Evolutionary conservation across 2,329 filamentous ascomycete genomes (phyloP), one percentile per base, ranked within the genome.

Genomic region (Fusarium sp.): DNA sequence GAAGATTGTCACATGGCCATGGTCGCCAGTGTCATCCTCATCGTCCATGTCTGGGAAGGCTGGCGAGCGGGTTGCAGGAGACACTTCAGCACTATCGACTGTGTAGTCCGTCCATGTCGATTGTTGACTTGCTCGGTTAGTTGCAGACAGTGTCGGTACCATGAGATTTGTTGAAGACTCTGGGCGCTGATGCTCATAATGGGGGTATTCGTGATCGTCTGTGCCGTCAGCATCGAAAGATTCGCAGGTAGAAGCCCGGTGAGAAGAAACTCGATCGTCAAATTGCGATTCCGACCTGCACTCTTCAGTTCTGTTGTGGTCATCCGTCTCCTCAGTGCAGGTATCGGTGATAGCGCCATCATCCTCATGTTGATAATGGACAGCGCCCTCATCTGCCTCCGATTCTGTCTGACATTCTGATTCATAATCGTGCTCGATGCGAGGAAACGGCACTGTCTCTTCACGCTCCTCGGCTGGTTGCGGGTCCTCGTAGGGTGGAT

Each of bases 61-160:
- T 18, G 81, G 77, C 9, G 81, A 81, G 56, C 74, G 77, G 18
- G 75, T 71, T 11, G 62, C 70, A 45, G 81, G 80, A 14, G 82
- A 81, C n/a, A 72, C 74, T 68, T 88, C 87, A 22, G 83, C 84
- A 67, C 87, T 90, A 18, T 88, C 88, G 11, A 90, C 82, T 0
- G 89, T 89, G 69, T 88, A 87, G 76, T 91, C 89, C 29, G 89
- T 91, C 89, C 89, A 91, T n/a, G 85, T 83, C 2, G 89, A 90
- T 63, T 87, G 86, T 58, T 89, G 87, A 71, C 89, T 91, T 22
- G 82, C 80, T 40, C 89, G 84, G 67, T 89, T 79, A 83, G 47
- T 85, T 80, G 61, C 84, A 78, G 59, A 84, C 76, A 73, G 84
- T 79, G 59, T 84, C 14, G 88, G 89, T 16, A 89, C 84, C 61